Percentiles rank a stretch among this genome's conserved stretches.
These are phyloP conservation scores for Takashimella koratensis DNA, from an alignment of 1,284 basidiomycete genomes.

Conservation along the genomic window DNA sequence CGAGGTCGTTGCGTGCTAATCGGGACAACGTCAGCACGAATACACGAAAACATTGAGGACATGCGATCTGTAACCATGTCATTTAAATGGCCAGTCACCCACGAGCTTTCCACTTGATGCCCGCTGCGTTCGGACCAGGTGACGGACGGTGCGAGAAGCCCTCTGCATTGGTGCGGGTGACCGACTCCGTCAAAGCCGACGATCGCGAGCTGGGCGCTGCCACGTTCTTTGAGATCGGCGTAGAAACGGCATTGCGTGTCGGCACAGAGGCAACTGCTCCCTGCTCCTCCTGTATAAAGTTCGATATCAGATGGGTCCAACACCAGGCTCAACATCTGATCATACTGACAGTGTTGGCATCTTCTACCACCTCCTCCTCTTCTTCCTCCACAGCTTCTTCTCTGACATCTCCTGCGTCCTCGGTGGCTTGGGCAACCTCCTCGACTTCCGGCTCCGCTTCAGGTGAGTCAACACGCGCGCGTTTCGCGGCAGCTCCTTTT, in stretches of 20 bases:
- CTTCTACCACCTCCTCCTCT: neutral
- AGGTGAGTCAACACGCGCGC: neutral
- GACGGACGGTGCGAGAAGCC: neutral
- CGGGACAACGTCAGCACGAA: neutral
- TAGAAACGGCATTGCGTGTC: neutral
- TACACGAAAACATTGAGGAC: neutral
- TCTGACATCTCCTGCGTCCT: neutral
- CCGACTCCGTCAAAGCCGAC: neutral
- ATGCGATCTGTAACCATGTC: neutral
- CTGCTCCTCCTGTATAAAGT: too few species aligned
- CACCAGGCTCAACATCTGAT: too few species aligned
- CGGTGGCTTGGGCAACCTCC: neutral
- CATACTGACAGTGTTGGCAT: too few species aligned
- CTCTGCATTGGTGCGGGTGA: neutral
- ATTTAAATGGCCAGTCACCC: conserved; percentile 9
- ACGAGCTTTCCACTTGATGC: conserved; percentile 39
- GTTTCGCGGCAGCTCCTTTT: neutral
- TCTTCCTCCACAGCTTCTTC: neutral
- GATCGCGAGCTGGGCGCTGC: neutral
- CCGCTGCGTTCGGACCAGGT: conserved; percentile 10
- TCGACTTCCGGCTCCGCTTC: neutral
- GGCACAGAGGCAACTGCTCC: neutral
- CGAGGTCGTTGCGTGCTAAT: conserved; percentile 43
- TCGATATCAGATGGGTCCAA: too few species aligned
- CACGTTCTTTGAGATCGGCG: neutral